Evolutionary conservation across 169 alveolate species (phyloP), one percentile per base, ranked within the genome.

Genomic region (Theileria orientalis): DNA sequence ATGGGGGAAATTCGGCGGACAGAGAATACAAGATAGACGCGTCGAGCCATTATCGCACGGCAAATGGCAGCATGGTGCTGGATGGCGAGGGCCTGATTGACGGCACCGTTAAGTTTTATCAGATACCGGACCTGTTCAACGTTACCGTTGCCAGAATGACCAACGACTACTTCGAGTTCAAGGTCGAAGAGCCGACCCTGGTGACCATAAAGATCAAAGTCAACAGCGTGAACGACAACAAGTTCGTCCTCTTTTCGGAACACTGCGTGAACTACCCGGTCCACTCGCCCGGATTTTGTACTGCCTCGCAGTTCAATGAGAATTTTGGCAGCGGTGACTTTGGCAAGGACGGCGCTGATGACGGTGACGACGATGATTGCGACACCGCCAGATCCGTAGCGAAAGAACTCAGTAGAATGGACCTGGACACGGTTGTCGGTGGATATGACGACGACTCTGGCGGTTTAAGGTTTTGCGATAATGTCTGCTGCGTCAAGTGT

Each of bases 401-500:
- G n/a, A n/a, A n/a, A n/a, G n/a, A n/a, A n/a, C n/a, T n/a, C n/a
- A n/a, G n/a, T n/a, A n/a, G n/a, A n/a, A n/a, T n/a, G n/a, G n/a
- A n/a, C n/a, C n/a, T n/a, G n/a, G n/a, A n/a, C n/a, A n/a, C n/a
- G n/a, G n/a, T n/a, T n/a, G 14, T 47, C 16, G 57, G 14, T n/a
- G 14, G 11, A n/a, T n/a, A 47, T 11, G 16, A 21, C 11, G 57
- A 9, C 16, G 21, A 47, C 21, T 21, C 3, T 47, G 11, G 46
- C 7, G 44, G 33, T 2, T 30, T 32, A 11, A 2, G 0, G 42
- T 76, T 67, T 51, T 76, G 85, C 52, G n/a, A 27, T n/a, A 23
- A 35, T 21, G 6, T 60, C n/a, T 3, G 77, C 25, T 76, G 85
- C 56, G 27, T 25, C 37, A 1, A 29, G 21, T 76, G 85, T 54